phyloP scores from a whole-genome alignment of 345 rosid species.

The Gossypium australe region DNA sequence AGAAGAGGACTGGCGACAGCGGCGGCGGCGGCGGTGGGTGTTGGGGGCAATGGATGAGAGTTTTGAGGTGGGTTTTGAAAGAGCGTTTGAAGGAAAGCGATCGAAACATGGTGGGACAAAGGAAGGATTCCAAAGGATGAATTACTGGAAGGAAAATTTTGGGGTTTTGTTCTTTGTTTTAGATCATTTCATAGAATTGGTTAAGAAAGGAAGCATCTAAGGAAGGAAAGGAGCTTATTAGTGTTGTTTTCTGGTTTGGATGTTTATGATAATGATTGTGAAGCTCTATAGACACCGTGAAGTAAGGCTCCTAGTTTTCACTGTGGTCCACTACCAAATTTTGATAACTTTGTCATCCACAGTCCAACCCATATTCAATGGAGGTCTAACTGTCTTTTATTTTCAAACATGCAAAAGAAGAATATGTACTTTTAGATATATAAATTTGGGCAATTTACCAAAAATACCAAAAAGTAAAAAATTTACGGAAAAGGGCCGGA shows the following conservation, averaged over 20 bases:
- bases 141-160: background rate
- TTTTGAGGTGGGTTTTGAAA: conserved; percentile 24
- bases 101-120: conserved; percentile 37
- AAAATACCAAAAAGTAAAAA: no score
- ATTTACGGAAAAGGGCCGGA: no score
- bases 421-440: no score
- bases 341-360: background rate
- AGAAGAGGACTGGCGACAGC: background rate
- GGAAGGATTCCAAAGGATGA: background rate
- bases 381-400: no score
- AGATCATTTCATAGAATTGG: background rate
- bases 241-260: background rate
- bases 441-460: no score
- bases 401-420: no score
- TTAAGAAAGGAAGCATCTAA: background rate
- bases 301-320: background rate
- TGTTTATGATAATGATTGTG: background rate
- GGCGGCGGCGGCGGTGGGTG: conserved; percentile 13
- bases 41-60: conserved; percentile 19
- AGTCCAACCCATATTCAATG: no score
- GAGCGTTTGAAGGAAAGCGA: conserved; percentile 46
- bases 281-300: background rate
- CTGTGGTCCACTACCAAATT: background rate
- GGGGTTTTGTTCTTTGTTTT: background rate
- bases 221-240: background rate